Conservation (phyloP, 2,329 filamentous ascomycete species). For the Penicillium sp. region DNA sequence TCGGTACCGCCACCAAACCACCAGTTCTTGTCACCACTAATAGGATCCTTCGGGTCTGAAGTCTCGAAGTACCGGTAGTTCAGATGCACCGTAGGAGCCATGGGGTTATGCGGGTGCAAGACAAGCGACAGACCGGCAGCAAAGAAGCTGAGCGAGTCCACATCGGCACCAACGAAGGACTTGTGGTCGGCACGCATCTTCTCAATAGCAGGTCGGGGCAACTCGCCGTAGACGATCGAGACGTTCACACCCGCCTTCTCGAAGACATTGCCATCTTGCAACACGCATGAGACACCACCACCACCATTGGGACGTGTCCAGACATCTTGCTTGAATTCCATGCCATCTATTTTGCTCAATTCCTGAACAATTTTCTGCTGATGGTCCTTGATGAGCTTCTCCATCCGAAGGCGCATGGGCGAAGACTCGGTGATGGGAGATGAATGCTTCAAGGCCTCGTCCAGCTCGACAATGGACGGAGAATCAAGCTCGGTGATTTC, state of each 20-base stretch:
- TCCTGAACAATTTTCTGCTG: slow-evolving; percentile 84
- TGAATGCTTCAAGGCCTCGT: slow-evolving; percentile 77
- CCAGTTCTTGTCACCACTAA: slow-evolving; percentile 71
- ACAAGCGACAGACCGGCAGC: slow-evolving; percentile 91
- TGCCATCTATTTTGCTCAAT: slow-evolving; percentile 80
- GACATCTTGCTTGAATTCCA: slow-evolving; percentile 76
- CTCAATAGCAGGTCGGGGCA: slow-evolving; percentile 82
- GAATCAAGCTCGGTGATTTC: slow-evolving; percentile 41
- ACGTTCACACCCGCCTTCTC: slow-evolving; percentile 97
- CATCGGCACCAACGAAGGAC: slow-evolving; percentile 71
- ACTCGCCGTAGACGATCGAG: slow-evolving; percentile 87
- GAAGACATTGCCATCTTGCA: slow-evolving; percentile 95
- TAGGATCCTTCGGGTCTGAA: slow-evolving; percentile 73
- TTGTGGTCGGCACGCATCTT: slow-evolving; percentile 97
- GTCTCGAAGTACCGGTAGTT: slow-evolving; percentile 99
- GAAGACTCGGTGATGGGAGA: slow-evolving; percentile 72
- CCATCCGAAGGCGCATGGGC: slow-evolving; percentile 97
- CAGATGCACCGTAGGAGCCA: slow-evolving; percentile 95
- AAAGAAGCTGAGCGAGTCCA: slow-evolving; percentile 90
- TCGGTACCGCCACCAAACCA: slow-evolving; percentile 98
- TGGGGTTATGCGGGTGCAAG: slow-evolving; percentile 89
- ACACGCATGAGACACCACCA: slow-evolving; percentile 88
- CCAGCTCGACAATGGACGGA: slow-evolving; percentile 78
- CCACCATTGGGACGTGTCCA: slow-evolving; percentile 88
- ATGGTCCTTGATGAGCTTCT: slow-evolving; percentile 90